Evolutionary conservation across 164 flowering plant genomes (phyloP).

Genomic region (Tetrastigma voinierianum): DNA sequence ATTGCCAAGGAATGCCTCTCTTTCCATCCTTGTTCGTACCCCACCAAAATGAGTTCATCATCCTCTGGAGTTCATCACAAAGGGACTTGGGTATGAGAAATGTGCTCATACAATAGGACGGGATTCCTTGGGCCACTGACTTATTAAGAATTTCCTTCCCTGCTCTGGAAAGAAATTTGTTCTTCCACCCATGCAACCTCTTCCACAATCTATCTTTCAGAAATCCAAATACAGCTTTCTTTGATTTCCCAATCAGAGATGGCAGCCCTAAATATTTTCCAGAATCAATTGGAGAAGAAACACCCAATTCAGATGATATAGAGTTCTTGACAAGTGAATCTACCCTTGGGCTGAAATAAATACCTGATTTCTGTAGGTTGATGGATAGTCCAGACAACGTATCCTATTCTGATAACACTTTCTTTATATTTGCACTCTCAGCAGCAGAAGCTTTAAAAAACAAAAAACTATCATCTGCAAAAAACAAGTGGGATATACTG

Average conservation of each 20-base stretch:
- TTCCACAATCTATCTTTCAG: too few relatives aligned
- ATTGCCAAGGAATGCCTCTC: too few relatives aligned
- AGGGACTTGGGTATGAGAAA: too few relatives aligned
- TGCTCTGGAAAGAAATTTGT: neutral
- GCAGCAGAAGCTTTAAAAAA: neutral
- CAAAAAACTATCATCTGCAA: neutral
- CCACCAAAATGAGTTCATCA: too few relatives aligned
- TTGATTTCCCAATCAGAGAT: neutral
- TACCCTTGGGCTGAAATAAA: neutral
- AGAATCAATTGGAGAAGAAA: neutral
- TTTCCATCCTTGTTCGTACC: too few relatives aligned
- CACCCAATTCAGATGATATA: neutral
- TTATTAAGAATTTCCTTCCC: too few relatives aligned
- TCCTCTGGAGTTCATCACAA: too few relatives aligned
- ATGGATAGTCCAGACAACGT: neutral
- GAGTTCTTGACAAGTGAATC: neutral
- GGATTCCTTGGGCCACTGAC: too few relatives aligned
- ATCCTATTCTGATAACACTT: neutral
- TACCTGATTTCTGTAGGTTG: neutral
- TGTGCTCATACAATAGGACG: too few relatives aligned
- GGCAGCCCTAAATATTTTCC: neutral
- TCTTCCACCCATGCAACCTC: neutral
- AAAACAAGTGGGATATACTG: neutral
- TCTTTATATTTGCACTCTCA: neutral
- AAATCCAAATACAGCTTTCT: neutral